Percentiles rank a stretch among this genome's conserved stretches.
These are phyloP conservation scores for Oryza longistaminata DNA, from an alignment of 176 grass and related monocot genomes.

Conservation along the genomic window DNA sequence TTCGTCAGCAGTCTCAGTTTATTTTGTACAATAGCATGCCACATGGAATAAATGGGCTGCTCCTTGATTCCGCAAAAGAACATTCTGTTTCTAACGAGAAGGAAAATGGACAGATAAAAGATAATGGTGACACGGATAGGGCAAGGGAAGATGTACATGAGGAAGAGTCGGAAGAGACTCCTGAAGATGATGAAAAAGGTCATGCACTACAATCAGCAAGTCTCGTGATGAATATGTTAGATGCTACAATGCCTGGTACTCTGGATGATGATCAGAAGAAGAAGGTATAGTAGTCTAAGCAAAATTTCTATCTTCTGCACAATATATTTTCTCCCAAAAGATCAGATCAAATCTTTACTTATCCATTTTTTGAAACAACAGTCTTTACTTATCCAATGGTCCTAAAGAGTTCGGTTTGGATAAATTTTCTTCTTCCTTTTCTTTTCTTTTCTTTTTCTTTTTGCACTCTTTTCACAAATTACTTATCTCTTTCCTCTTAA, in stretches of 20 bases:
- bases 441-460: background rate
- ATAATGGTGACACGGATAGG: slow-evolving; percentile 26
- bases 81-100: slow-evolving; percentile 52
- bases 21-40: slow-evolving; percentile 44
- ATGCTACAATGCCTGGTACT: slow-evolving; percentile 85
- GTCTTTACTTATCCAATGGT: background rate
- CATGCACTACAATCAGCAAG: slow-evolving; percentile 70
- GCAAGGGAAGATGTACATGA: slow-evolving; percentile 35
- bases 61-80: slow-evolving; percentile 50
- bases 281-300: slow-evolving; percentile 45
- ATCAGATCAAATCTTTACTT: background rate
- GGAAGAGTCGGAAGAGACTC: slow-evolving; percentile 36
- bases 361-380: background rate
- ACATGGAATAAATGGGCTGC: slow-evolving; percentile 59
- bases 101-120: slow-evolving; percentile 31
- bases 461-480: background rate
- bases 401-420: background rate
- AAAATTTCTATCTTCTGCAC: background rate
- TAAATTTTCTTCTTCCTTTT: background rate
- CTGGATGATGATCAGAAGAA: slow-evolving; percentile 82
- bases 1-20: slow-evolving; percentile 33
- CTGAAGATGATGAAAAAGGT: slow-evolving; percentile 66
- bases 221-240: slow-evolving; percentile 89
- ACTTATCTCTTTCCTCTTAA: background rate
- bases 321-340: background rate